Percentiles rank a stretch among this genome's conserved stretches.
phyloP scores from a whole-genome alignment of 2,329 filamentous ascomycete genomes.

The Aspergillus fijiensis region DNA sequence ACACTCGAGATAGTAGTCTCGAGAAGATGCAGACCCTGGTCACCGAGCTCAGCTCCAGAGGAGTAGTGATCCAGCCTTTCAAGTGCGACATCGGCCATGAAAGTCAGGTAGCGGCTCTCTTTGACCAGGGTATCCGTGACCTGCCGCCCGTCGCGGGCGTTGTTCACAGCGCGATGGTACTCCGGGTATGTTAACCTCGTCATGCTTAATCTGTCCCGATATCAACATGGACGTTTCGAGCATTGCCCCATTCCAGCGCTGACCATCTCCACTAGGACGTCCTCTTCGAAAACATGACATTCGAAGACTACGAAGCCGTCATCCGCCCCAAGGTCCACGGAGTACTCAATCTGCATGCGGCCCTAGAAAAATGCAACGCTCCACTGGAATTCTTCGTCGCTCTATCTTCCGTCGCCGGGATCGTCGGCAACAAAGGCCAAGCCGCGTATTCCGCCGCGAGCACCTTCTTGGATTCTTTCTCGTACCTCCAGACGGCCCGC shows the following conservation, averaged over 20 bases:
- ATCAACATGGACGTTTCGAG: too few relatives aligned
- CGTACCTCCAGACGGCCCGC: conserved; percentile 24
- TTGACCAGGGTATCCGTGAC: conserved; percentile 24
- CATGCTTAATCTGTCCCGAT: too few relatives aligned
- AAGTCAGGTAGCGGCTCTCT: too few relatives aligned
- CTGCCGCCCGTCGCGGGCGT: conserved; percentile 44
- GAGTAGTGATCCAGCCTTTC: too few relatives aligned
- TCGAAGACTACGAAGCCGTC: conserved; percentile 23
- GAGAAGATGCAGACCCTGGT: too few relatives aligned
- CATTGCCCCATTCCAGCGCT: neutral
- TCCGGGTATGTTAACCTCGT: conserved; percentile 25
- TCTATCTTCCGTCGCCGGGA: conserved; percentile 29
- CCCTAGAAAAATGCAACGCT: conserved; percentile 10
- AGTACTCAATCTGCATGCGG: conserved; percentile 31
- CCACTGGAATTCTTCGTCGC: conserved; percentile 30
- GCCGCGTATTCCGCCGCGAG: conserved; percentile 29
- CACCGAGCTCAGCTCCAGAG: too few relatives aligned
- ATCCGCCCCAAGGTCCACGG: conserved; percentile 23
- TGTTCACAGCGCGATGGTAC: conserved; percentile 50
- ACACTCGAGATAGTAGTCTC: too few relatives aligned
- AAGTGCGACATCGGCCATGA: too few relatives aligned
- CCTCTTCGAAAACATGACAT: conserved; percentile 33
- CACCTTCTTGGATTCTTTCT: conserved; percentile 30
- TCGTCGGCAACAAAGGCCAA: conserved; percentile 31
- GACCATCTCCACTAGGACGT: conserved; percentile 23